phyloP scores from a whole-genome alignment of 2,329 filamentous ascomycete species.

The Epichloe elymi region DNA sequence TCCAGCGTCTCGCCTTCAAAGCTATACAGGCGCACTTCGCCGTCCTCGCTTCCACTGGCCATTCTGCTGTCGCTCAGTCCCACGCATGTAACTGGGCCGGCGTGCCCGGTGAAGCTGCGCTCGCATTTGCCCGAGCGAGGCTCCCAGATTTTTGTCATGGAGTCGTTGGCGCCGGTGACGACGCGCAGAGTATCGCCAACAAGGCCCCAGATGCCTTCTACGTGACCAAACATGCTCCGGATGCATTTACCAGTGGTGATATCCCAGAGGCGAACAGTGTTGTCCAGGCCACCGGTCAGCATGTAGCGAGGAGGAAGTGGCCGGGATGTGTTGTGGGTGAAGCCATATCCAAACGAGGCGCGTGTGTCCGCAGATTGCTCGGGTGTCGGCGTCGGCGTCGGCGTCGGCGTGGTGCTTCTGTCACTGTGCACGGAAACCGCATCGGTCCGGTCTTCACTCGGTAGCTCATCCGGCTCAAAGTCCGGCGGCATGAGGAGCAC shows the following conservation, averaged over 20 bases:
- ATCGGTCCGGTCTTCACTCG: slow-evolving; percentile 39
- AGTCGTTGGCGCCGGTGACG: slow-evolving; percentile 82
- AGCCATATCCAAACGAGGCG: slow-evolving; percentile 45
- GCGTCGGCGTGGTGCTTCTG: slow-evolving; percentile 28
- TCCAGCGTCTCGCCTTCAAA: slow-evolving; percentile 45
- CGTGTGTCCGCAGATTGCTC: slow-evolving; percentile 31
- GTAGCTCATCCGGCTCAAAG: slow-evolving; percentile 70
- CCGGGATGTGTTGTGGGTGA: slow-evolving; percentile 47
- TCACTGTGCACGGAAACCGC: slow-evolving; percentile 35
- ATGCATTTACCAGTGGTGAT: slow-evolving; percentile 69
- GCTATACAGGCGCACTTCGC: slow-evolving; percentile 75
- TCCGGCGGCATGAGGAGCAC: slow-evolving; percentile 72
- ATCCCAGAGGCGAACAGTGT: slow-evolving; percentile 87
- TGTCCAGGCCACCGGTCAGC: slow-evolving; percentile 82
- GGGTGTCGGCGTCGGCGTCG: slow-evolving; percentile 13
- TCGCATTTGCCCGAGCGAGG: slow-evolving; percentile 83
- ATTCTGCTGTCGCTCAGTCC: slow-evolving; percentile 81
- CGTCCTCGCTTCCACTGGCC: slow-evolving; percentile 86
- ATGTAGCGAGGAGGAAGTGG: slow-evolving; percentile 79
- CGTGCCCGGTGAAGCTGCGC: slow-evolving; percentile 80
- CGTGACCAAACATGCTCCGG: slow-evolving; percentile 88
- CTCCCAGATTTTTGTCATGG: slow-evolving; percentile 92
- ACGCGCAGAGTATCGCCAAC: slow-evolving; percentile 79
- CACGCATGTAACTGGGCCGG: slow-evolving; percentile 84
- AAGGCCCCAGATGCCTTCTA: slow-evolving; percentile 91